Evolutionary conservation across 2,329 filamentous ascomycete genomes (phyloP).

Genomic region (Paraphoma chrysanthemicola): DNA sequence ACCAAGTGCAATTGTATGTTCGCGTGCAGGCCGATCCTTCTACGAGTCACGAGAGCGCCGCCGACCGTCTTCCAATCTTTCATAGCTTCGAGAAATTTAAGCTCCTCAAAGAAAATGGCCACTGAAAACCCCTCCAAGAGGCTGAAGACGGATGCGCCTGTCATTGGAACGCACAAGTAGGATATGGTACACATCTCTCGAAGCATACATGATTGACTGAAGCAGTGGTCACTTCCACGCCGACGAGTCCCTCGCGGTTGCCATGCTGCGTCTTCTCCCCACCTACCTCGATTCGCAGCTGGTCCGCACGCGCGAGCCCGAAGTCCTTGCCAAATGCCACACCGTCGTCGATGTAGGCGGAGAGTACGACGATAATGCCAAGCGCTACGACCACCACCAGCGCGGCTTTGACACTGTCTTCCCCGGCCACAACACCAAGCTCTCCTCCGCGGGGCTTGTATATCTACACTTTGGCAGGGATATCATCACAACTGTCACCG

Average conservation of each 20-base stretch:
- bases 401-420: constrained; percentile 87
- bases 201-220: background rate
- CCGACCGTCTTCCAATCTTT: background rate
- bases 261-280: constrained; percentile 90
- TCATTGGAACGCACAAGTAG: constrained; percentile 90
- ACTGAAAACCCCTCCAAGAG: constrained; percentile 69
- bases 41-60: background rate
- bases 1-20: constrained; percentile 25
- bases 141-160: constrained; percentile 72
- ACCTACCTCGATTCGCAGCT: constrained; percentile 76
- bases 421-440: constrained; percentile 82
- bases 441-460: constrained; percentile 91
- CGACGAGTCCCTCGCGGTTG: constrained; percentile 95
- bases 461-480: constrained; percentile 93
- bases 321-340: constrained; percentile 80
- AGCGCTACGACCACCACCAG: constrained; percentile 98
- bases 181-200: background rate
- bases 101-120: constrained; percentile 31
- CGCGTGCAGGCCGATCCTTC: constrained; percentile 9
- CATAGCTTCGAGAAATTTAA: background rate
- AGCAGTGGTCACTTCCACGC: constrained; percentile 91
- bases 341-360: constrained; percentile 98
- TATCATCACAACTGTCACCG: constrained; percentile 75
- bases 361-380: constrained; percentile 77
- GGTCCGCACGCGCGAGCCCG: constrained; percentile 85